Evolutionary conservation across 139 green algal species (phyloP).

Genomic region (Asterochloris erici): DNA sequence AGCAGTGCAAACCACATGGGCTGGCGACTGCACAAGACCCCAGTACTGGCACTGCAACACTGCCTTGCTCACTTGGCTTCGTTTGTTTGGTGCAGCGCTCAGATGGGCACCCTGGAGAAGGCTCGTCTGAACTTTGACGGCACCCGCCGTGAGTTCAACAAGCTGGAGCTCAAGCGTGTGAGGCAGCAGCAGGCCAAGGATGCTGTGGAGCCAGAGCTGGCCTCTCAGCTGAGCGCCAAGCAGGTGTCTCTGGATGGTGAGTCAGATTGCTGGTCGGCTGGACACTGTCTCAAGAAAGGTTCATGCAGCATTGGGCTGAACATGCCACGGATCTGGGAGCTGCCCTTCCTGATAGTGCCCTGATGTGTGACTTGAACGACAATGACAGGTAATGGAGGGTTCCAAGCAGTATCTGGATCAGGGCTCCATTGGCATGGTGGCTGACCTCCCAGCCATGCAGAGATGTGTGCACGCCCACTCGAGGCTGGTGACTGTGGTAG

Average conservation of each 20-base stretch:
- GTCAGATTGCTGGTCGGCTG: background rate
- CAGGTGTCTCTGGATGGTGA: background rate
- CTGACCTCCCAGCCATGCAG: no score
- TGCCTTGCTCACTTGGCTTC: no score
- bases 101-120: constrained; percentile 4
- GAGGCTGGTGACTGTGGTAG: no score
- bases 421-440: no score
- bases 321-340: no score
- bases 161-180: constrained; percentile 7
- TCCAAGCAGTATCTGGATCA: no score
- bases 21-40: no score
- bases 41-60: no score
- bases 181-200: constrained; percentile 7
- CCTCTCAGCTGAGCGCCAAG: constrained; percentile 2
- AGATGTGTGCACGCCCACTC: no score
- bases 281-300: background rate
- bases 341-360: background rate
- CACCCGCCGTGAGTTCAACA: background rate
- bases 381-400: background rate
- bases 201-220: constrained; percentile 1
- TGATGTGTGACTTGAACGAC: background rate
- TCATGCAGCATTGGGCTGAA: no score
- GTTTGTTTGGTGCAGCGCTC: background rate
- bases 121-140: constrained; percentile 7
- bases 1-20: no score